Evolutionary conservation across 1,284 basidiomycete genomes (phyloP), one percentile per base, ranked within the genome.

Genomic region (Trametes polyzona): DNA sequence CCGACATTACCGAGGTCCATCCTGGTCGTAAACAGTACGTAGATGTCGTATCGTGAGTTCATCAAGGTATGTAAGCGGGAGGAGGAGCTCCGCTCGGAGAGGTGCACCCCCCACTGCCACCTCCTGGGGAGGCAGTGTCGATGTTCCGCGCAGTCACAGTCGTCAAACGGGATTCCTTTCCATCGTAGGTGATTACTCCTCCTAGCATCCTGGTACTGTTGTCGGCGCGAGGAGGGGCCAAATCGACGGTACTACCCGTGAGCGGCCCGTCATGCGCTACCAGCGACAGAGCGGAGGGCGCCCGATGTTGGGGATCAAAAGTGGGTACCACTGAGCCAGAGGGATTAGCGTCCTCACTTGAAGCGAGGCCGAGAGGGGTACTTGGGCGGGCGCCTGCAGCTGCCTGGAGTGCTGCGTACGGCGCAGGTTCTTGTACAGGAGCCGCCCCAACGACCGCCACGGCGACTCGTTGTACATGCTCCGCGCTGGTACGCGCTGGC

Each of bases 181-280:
- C 78, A 17, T 92, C 78, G 65, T 92, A 92, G 64, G 90, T 90
- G 10, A 87, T 83, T 16, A 47, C 9, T 2, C 46, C 46, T 67
- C 93, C 92, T 58, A 88, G 90, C 89, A 93, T 93, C 65, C 88
- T 88, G 2, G 33, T 26, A 7, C 46, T 23, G 82, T 83, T 65
- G 85, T 86, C 84, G 84, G 36, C 17, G 37, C 10, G 37, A 11
- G n/a, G 12, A 11, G 21, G 21, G 17, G 19, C 76, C 87, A 50
- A 9, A 7, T 16, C 23, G 21, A 17, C 21, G 4, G 11, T 16
- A 27, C n/a, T 23, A 19, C 17, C 37, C 24, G 21, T 23, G 9
- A 17, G 17, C 42, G 19, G 26, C 26, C n/a, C n/a, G n/a, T 29
- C 16, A 8, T 16, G 24, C 6, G 16, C 7, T n/a, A 27, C 2